Evolutionary conservation across 1,284 basidiomycete genomes (phyloP), one percentile per base, ranked within the genome.

Genomic region (Pseudozyma thailandica): DNA sequence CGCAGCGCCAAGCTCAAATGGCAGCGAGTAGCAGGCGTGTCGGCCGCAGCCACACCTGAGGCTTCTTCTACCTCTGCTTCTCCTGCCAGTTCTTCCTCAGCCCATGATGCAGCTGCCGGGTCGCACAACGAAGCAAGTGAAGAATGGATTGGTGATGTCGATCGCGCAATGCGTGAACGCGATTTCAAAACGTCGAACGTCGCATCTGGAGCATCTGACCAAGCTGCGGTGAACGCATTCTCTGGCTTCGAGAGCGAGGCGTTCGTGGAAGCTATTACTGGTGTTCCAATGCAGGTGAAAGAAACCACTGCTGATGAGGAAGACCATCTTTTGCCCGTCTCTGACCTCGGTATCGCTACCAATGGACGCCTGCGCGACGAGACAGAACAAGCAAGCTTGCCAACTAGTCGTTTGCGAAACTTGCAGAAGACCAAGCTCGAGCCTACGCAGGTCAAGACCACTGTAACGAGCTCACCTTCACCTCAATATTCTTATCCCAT

Each of bases 81-180:
- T 1, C 4, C 50, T 25, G 23, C 37, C 2, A 41, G 18, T 5
- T 16, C 10, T 15, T 30, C 38, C 2, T 20, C 30, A 10, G 28
- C 23, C 21, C 20, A 39, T 4, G 4, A 13, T 12, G 44, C 20
- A 3, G 18, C 30, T 15, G 47, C 28, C 2, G 37, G 38, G 7
- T n/a, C 37, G n/a, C 33, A 43, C 16, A 16, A 38, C 16, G 52
- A 48, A 12, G 27, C 21, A 35, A 56, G 48, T n/a, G 69, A 72
- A 27, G 62, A 72, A 9, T 65, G 62, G 62, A 61, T 72, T 18
- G 69, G 62, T 5, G 62, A 72, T 16, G 62, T 72, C 15, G 58
- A 72, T 16, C 35, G 37, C 18, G 69, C 62, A 21, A 58, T 72
- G 16, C 57, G 53, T 20, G 50, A 58, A 38, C 62, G 68, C 26